Conservation (phyloP, 2,329 filamentous ascomycete species). For the Monosporascus cannonballus region DNA sequence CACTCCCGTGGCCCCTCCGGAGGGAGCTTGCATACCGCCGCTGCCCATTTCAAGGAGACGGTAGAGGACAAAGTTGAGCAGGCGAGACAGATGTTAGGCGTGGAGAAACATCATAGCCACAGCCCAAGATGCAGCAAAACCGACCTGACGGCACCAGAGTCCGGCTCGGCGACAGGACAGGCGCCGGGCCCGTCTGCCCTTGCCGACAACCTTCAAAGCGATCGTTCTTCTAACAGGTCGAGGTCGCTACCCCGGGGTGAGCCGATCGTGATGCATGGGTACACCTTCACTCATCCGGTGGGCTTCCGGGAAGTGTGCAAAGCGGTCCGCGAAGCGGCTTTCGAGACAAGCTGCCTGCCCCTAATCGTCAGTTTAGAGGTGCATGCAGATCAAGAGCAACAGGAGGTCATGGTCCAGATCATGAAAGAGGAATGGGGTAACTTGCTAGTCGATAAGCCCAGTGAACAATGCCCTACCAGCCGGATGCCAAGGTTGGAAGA, state of each 20-base stretch:
- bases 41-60: constrained; percentile 31
- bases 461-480: constrained; percentile 43
- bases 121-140: constrained; percentile 22
- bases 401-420: constrained; percentile 87
- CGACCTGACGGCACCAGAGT: constrained; percentile 11
- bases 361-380: constrained; percentile 91
- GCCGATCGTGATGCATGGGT: constrained; percentile 75
- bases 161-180: constrained; percentile 9
- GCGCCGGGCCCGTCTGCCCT: constrained; percentile 8
- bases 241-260: constrained; percentile 45
- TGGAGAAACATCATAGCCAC: constrained; percentile 22
- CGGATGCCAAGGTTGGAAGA: constrained; percentile 65
- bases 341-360: constrained; percentile 68
- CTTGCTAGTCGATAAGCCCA: constrained; percentile 58
- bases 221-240: constrained; percentile 15
- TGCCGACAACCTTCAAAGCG: constrained; percentile 7
- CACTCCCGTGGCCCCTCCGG: constrained; percentile 43
- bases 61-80: constrained; percentile 29
- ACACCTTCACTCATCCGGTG: constrained; percentile 80
- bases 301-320: constrained; percentile 82
- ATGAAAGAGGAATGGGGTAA: constrained; percentile 85
- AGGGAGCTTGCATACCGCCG: constrained; percentile 39
- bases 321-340: constrained; percentile 73
- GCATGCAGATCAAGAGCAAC: constrained; percentile 75
- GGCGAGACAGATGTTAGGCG: constrained; percentile 22